phyloP scores from a whole-genome alignment of 2,329 filamentous ascomycete species.

The Epichloe brachyelytri region DNA sequence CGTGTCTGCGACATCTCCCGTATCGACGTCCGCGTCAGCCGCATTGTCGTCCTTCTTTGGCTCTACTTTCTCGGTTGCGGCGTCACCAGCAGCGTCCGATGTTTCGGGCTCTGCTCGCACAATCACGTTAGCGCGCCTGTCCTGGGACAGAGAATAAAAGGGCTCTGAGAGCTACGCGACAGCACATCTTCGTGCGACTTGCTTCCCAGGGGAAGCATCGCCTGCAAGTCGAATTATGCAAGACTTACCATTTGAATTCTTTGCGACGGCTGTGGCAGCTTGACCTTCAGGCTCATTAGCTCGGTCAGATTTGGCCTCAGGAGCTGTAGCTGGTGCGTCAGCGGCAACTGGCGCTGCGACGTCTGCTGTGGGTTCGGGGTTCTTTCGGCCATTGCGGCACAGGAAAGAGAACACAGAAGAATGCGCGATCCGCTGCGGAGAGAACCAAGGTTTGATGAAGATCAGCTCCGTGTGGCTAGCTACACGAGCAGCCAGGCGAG shows the following conservation, averaged over 20 bases:
- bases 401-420: slow-evolving; percentile 6
- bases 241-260: slow-evolving; percentile 20
- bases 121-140: slow-evolving; percentile 1
- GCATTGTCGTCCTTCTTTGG: slow-evolving; percentile 14
- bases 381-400: slow-evolving; percentile 26
- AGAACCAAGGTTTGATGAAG: slow-evolving; percentile 3
- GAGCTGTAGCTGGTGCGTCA: slow-evolving; percentile 14
- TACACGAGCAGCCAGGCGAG: slow-evolving; percentile 2
- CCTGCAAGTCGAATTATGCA: background rate
- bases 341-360: slow-evolving; percentile 21
- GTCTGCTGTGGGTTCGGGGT: slow-evolving; percentile 22
- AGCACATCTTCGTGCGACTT: background rate
- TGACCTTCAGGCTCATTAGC: slow-evolving; percentile 14
- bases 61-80: slow-evolving; percentile 16
- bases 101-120: slow-evolving; percentile 10
- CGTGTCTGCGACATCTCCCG: slow-evolving; percentile 19
- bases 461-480: background rate
- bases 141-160: background rate
- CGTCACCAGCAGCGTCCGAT: slow-evolving; percentile 18
- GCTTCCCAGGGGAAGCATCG: background rate
- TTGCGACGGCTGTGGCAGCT: slow-evolving; percentile 16
- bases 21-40: slow-evolving; percentile 41
- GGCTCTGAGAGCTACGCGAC: background rate
- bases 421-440: slow-evolving; percentile 8
- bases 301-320: slow-evolving; percentile 11